Percentiles rank a stretch among this genome's conserved stretches.
Evolutionary conservation across 345 rosid species (phyloP).

Genomic region (Turnera subulata): DNA sequence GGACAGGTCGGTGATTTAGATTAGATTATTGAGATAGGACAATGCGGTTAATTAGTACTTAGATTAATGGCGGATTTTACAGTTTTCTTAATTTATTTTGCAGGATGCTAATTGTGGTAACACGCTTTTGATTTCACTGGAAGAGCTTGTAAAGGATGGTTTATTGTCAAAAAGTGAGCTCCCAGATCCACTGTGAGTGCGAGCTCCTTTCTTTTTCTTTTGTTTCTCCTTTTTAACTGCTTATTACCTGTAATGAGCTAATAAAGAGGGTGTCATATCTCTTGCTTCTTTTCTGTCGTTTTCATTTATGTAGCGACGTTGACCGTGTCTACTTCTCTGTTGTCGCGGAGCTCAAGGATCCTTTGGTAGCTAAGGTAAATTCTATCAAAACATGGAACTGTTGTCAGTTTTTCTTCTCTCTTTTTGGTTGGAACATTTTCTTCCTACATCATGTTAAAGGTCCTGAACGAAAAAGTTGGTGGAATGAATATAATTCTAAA

Average conservation of each 20-base stretch:
- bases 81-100: conserved; percentile 2
- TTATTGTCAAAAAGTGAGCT: conserved; percentile 64
- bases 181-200: conserved; percentile 62
- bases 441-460: too few species aligned
- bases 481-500: too few species aligned
- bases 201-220: background rate
- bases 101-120: conserved; percentile 98
- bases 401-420: background rate
- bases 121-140: conserved; percentile 83
- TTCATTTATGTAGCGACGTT: conserved; percentile 39
- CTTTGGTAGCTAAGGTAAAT: conserved; percentile 69
- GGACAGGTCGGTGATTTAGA: conserved; percentile 54
- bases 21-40: too few species aligned
- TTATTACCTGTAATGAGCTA: too few species aligned
- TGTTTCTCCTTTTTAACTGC: background rate
- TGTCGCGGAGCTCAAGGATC: conserved; percentile 59
- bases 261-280: too few species aligned
- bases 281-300: background rate
- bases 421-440: too few species aligned
- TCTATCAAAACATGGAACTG: background rate
- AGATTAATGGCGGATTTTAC: background rate
- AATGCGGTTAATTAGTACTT: background rate
- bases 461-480: too few species aligned
- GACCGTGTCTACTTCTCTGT: conserved; percentile 56
- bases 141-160: conserved; percentile 85